Conservation (phyloP, 2,329 filamentous ascomycete species). For the Botryotinia convoluta region DNA sequence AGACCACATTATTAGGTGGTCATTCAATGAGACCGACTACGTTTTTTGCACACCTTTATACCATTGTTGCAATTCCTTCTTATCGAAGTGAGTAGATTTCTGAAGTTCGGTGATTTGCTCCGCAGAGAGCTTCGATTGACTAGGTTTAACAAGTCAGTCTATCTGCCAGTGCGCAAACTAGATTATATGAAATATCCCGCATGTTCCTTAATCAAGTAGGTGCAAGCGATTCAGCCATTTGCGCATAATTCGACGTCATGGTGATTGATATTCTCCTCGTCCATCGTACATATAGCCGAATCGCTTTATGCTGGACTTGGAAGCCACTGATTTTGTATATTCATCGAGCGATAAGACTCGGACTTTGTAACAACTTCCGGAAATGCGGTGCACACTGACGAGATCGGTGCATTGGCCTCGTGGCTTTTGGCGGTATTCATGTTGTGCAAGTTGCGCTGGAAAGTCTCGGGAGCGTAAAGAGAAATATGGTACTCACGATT, state of each 20-base stretch:
- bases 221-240: not conserved
- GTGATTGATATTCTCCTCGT: not conserved
- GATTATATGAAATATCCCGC: not conserved
- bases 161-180: not conserved
- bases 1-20: slow-evolving; percentile 15
- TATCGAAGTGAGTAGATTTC: slow-evolving; percentile 97
- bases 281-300: not conserved
- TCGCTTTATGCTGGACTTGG: not conserved
- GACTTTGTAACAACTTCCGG: not conserved
- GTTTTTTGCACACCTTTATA: slow-evolving; percentile 76
- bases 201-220: not conserved
- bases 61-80: slow-evolving; percentile 99
- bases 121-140: slow-evolving; percentile 97
- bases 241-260: not conserved
- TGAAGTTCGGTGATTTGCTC: slow-evolving; percentile 94
- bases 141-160: slow-evolving; percentile 42
- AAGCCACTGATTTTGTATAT: not conserved
- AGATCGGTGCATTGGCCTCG: slow-evolving; percentile 14
- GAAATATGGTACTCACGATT: slow-evolving; percentile 22
- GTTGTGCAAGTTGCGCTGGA: slow-evolving; percentile 12
- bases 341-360: not conserved
- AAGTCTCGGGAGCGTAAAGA: not conserved
- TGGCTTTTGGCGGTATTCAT: not conserved
- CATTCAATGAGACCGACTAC: slow-evolving; percentile 22
- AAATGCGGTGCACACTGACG: slow-evolving; percentile 4